phyloP scores from a whole-genome alignment of 176 grass and related monocot species.

The Alloteropsis semialata region DNA sequence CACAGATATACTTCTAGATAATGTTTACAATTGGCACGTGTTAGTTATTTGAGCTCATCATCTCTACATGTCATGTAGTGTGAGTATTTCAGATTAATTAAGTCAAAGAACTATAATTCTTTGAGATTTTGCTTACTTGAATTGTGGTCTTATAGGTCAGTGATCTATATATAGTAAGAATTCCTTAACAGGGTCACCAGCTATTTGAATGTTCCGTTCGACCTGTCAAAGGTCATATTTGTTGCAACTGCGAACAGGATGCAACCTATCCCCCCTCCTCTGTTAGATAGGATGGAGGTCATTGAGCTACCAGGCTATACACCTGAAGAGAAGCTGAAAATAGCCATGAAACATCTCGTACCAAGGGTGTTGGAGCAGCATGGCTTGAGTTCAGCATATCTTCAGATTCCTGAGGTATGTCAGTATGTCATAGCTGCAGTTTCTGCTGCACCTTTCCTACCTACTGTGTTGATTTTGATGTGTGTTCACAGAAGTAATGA shows the following conservation, averaged over 20 bases:
- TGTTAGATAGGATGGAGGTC: constrained; percentile 97
- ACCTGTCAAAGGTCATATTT: constrained; percentile 96
- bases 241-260: constrained; percentile 92
- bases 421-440: constrained; percentile 41
- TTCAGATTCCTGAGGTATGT: constrained; percentile 93
- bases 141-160: not conserved
- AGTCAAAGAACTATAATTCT: not conserved
- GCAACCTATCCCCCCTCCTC: constrained; percentile 88
- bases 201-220: constrained; percentile 99
- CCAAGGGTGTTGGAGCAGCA: constrained; percentile 95
- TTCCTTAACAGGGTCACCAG: constrained; percentile 66
- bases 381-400: constrained; percentile 77
- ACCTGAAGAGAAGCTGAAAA: constrained; percentile 96
- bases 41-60: not conserved
- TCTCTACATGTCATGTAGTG: not conserved
- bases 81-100: not conserved
- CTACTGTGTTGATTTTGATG: not conserved
- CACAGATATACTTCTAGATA: not conserved
- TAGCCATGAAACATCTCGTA: constrained; percentile 97
- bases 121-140: constrained; percentile 1
- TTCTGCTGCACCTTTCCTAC: not conserved
- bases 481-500: not conserved
- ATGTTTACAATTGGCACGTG: not conserved
- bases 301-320: constrained; percentile 98
- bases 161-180: constrained; percentile 3